These are phyloP conservation scores for Biscogniauxia mediterranea DNA, from an alignment of 2,329 filamentous ascomycete genomes.

Conservation along the genomic window DNA sequence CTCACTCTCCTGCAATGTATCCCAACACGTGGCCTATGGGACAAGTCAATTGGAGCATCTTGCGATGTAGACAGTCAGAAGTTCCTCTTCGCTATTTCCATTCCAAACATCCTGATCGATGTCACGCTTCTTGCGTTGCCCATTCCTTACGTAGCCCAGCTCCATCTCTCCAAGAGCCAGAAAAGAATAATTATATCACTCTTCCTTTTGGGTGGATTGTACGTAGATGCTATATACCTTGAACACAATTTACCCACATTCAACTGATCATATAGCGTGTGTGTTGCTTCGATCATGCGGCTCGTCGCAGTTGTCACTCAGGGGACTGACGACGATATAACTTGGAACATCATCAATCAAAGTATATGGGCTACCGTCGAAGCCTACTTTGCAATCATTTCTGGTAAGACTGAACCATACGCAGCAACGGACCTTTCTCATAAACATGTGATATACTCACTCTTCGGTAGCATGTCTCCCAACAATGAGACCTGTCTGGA, in stretches of 20 bases:
- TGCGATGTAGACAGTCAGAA: slow-evolving; percentile 5
- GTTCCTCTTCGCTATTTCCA: slow-evolving; percentile 4
- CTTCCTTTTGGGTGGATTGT: slow-evolving; percentile 5
- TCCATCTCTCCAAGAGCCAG: slow-evolving; percentile 1
- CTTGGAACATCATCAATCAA: slow-evolving; percentile 5
- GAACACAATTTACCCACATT: too few relatives aligned
- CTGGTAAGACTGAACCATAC: not conserved
- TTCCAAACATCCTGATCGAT: slow-evolving; percentile 4
- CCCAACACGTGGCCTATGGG: slow-evolving; percentile 2
- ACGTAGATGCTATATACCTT: not conserved
- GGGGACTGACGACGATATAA: not conserved
- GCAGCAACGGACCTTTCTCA: not conserved
- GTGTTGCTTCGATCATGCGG: not conserved
- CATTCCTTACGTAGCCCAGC: not conserved
- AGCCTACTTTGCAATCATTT: slow-evolving; percentile 1
- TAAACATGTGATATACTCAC: not conserved
- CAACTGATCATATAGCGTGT: not conserved
- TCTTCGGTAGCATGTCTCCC: not conserved
- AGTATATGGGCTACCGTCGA: slow-evolving; percentile 3
- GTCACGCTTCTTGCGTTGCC: slow-evolving; percentile 3
- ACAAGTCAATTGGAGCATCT: not conserved
- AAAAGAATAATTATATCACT: slow-evolving; percentile 1
- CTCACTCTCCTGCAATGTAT: slow-evolving; percentile 3
- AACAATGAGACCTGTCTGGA: not conserved
- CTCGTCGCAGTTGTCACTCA: not conserved